Evolutionary conservation across 164 flowering plant species (phyloP), one percentile per base, ranked within the genome.

Genomic region (Umbilicus rupestris): DNA sequence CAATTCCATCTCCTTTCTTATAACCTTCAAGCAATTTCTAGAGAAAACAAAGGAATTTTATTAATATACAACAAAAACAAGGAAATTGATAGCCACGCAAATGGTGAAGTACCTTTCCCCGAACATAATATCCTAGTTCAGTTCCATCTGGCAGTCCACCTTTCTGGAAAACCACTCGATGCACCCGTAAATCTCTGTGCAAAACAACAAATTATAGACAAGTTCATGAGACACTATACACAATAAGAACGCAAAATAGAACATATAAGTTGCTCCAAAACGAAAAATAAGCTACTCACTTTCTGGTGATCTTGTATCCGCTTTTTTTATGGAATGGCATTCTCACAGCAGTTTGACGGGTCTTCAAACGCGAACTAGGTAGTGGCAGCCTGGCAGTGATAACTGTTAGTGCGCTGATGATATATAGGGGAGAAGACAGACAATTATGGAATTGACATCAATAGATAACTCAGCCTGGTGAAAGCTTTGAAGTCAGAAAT

Each of bases 141-240:
- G 96, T 81, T 76, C 97, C 99, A 75, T 95, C 96, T 46, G 96
- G 92, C 69, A 95, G 78, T 63, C 82, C 85, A 75, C 73, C 87
- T 70, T 84, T 82, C 79, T 83, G 80, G 76, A 95, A 88, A 24
- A 90, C 97, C 80, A 86, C 71, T 78, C 83, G 92, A 78, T 95
- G 97, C 85, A 89, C 71, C 39, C 88, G 65, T 76, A 82, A 70
- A 74, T 95, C 90, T 82, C 97, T 95, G 44, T 19, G 76, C 49
- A 65, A 59, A 71, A 70, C 19, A n/a, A 17, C 1, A 24, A 7
- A 19, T 14, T 11, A 39, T 20, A 63, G 28, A n/a, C 9, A 35
- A 63, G 33, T 55, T 55, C 60, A 55, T 29, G 19, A 28, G 33
- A 55, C 33, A 28, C 9, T 1, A 8, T 3, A 52, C 60, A 26